Conservation (phyloP, 192 early-diverging fungal genomes). For the Rhizophlyctis rosea region DNA sequence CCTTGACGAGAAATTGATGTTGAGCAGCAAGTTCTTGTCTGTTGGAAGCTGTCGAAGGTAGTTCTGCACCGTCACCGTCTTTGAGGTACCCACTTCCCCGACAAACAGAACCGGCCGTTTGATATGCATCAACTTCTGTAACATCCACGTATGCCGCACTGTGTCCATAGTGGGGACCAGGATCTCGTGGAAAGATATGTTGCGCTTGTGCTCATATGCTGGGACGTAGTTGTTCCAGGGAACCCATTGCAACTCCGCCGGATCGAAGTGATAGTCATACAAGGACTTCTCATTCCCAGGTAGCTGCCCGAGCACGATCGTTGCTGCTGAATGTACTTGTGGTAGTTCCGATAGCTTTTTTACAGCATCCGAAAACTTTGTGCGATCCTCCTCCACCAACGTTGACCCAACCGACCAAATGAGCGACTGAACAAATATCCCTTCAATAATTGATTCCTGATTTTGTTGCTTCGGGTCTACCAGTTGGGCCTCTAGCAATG, state of each 20-base stretch:
- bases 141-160: constrained; percentile 55
- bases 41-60: constrained; percentile 45
- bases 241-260: constrained; percentile 48
- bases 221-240: constrained; percentile 58
- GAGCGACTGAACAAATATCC: constrained; percentile 53
- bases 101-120: constrained; percentile 58
- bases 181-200: constrained; percentile 50
- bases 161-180: constrained; percentile 60
- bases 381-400: constrained; percentile 53
- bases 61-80: constrained; percentile 58
- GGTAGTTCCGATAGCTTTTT: constrained; percentile 59
- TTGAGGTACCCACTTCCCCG: constrained; percentile 58
- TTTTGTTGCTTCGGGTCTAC: constrained; percentile 41
- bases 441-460: constrained; percentile 48
- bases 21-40: constrained; percentile 55
- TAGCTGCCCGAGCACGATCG: constrained; percentile 48
- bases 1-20: constrained; percentile 58
- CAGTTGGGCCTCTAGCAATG: constrained; percentile 50
- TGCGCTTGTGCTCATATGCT: constrained; percentile 49
- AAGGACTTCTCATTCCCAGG: constrained; percentile 55
- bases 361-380: constrained; percentile 55
- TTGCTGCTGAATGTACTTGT: constrained; percentile 43
- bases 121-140: constrained; percentile 51
- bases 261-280: constrained; percentile 59
- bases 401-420: constrained; percentile 57